Evolutionary conservation across 176 grass and related monocot genomes (phyloP), one percentile per base, ranked within the genome.

Genomic region (Triticum turgidum): DNA sequence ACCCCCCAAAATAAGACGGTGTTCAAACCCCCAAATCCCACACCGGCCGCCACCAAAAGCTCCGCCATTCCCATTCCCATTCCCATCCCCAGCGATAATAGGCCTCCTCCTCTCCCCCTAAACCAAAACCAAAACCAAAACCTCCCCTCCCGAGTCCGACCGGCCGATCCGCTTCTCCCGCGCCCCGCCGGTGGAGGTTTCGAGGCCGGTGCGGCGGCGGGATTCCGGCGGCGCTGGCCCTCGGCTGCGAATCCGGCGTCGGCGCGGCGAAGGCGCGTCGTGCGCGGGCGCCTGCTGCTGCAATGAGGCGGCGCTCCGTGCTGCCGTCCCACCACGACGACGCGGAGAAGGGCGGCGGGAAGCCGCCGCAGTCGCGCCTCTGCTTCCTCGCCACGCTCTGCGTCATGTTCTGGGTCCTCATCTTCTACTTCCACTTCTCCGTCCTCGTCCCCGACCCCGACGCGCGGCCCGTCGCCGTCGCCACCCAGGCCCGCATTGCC

Each of bases 341-440:
- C 81, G 90, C 92, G 90, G 97, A 94, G 27, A 94, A 96, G 80
- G 72, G 83, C 21, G 91, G 80, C 33, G 88, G 87, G 5, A 99
- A 93, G 85, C 82, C 73, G 59, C 85, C 85, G 78, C 85, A 72
- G 78, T 92, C 92, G 62, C 88, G 97, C n/a, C 87, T 99, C 76
- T 96, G 97, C 82, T 85, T 93, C 87, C 89, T 99, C 78, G 88
- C 86, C 67, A 76, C 90, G 41, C 90, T 99, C 37, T 88, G 80
- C 75, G 94, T 78, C 88, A 91, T 90, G 90, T 99, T 99, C 84
- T 96, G 97, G 97, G 80, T 96, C 54, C 82, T 99, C 88, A 99
- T 99, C 83, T 94, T 99, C 80, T 94, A 91, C 80, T 96, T 94
- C 87, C 97, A 99, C 73, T 99, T 99, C 85, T 73, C 85, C 80